Conservation (phyloP, 345 rosid species). For the Aquilaria malaccensis region DNA sequence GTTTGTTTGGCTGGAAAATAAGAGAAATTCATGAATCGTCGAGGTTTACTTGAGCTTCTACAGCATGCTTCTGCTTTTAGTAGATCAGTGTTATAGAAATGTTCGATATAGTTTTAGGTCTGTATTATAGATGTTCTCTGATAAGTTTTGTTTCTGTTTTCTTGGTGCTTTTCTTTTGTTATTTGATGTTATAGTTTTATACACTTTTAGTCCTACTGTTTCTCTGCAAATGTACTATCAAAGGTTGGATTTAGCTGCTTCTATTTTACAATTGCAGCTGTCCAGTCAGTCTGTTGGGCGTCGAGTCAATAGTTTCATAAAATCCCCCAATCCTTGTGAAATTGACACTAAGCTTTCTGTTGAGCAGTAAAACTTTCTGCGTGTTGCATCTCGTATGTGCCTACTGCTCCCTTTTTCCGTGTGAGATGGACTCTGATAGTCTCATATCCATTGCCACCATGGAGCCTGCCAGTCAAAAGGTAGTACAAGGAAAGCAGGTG, state of each 20-base stretch:
- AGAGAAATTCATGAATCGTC: slow-evolving; percentile 5
- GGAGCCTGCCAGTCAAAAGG: slow-evolving; percentile 48
- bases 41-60: slow-evolving; percentile 14
- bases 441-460: slow-evolving; percentile 28
- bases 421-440: slow-evolving; percentile 50
- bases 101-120: neutral
- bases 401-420: slow-evolving; percentile 14
- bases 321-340: slow-evolving; percentile 1
- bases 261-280: neutral
- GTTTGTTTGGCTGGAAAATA: slow-evolving; percentile 27
- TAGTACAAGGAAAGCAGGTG: slow-evolving; percentile 28
- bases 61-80: slow-evolving; percentile 16
- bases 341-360: slow-evolving; percentile 5
- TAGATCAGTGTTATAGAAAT: slow-evolving; percentile 29
- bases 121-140: slow-evolving; percentile 3
- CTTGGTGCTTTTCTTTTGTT: neutral
- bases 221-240: slow-evolving; percentile 2
- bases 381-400: slow-evolving; percentile 6
- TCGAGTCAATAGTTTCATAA: neutral
- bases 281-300: neutral
- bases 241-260: neutral
- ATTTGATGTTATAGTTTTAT: neutral
- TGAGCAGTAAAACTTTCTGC: neutral
- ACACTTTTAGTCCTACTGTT: neutral
- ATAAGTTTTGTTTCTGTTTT: neutral